Evolutionary conservation across 2,329 filamentous ascomycete species (phyloP).

Genomic region (Domatiomyces globalis): DNA sequence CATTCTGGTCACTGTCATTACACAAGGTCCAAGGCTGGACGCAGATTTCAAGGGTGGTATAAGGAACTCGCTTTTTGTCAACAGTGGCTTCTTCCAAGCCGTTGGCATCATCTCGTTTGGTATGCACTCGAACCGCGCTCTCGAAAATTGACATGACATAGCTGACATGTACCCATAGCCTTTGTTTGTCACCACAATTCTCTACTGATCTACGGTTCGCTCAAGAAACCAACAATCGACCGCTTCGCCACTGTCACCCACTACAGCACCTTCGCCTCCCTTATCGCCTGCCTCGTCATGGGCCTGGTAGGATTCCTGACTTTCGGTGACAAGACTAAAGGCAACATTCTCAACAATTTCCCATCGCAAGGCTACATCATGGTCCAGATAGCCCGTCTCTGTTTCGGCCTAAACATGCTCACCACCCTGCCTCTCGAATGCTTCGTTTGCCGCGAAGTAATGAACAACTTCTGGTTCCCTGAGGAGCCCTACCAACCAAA

Average conservation of each 20-base stretch:
- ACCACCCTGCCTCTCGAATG: conserved; percentile 91
- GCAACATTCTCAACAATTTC: conserved; percentile 98
- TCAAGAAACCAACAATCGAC: conserved; percentile 87
- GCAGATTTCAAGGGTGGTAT: conserved; percentile 58
- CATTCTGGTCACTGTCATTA: conserved; percentile 76
- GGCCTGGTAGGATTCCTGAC: conserved; percentile 80
- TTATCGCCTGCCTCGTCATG: conserved; percentile 81
- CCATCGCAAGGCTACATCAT: conserved; percentile 66
- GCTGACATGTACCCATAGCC: conserved; percentile 22
- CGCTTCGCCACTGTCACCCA: conserved; percentile 89
- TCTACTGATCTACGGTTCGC: conserved; percentile 88
- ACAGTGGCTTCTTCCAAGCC: conserved; percentile 80
- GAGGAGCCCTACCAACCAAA: conserved; percentile 65
- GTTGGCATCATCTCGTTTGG: conserved; percentile 97
- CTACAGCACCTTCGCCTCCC: conserved; percentile 77
- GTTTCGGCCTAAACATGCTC: conserved; percentile 97
- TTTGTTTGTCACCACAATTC: conserved; percentile 85
- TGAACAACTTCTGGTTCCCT: conserved; percentile 70
- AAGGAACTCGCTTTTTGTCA: conserved; percentile 58
- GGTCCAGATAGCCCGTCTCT: conserved; percentile 87
- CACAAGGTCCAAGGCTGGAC: conserved; percentile 66
- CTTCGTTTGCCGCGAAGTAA: conserved; percentile 93
- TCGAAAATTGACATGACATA: background rate
- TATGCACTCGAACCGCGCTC: conserved; percentile 28
- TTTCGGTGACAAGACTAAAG: conserved; percentile 80